Conservation (phyloP, 2,329 filamentous ascomycete species). For the Xylaria sp. region DNA sequence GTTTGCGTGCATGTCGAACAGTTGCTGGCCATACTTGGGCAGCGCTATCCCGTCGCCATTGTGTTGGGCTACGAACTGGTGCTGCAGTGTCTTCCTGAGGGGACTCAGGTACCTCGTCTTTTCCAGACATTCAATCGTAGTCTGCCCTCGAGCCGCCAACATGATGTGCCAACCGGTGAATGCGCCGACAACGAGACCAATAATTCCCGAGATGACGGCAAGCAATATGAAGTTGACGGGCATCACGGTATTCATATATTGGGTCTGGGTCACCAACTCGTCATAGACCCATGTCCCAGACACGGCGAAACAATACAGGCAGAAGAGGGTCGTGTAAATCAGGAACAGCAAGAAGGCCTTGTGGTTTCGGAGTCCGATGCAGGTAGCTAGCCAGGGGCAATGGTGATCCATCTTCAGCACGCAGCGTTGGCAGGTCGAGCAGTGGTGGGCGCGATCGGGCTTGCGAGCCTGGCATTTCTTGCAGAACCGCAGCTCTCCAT, state of each 20-base stretch:
- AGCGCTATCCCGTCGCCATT: constrained; percentile 62
- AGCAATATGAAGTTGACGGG: constrained; percentile 93
- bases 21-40: constrained; percentile 75
- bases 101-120: constrained; percentile 94
- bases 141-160: constrained; percentile 81
- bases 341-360: constrained; percentile 95
- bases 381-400: constrained; percentile 97
- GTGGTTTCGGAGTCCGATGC: constrained; percentile 93
- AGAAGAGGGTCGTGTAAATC: constrained; percentile 88
- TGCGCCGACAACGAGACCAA: constrained; percentile 86
- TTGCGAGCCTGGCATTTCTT: constrained; percentile 97
- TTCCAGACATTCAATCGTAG: constrained; percentile 95
- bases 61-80: constrained; percentile 68
- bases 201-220: constrained; percentile 87
- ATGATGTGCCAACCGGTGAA: constrained; percentile 95
- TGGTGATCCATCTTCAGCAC: constrained; percentile 99
- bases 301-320: constrained; percentile 81
- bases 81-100: constrained; percentile 75
- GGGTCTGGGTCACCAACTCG: constrained; percentile 78
- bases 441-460: constrained; percentile 96
- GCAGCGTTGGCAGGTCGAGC: constrained; percentile 91
- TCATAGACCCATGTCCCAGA: constrained; percentile 85
- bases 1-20: constrained; percentile 85
- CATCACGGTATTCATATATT: constrained; percentile 79
- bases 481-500: constrained; percentile 88